Evolutionary conservation across 73 alveolate species (phyloP).

Genomic region (Blepharisma stoltei): DNA sequence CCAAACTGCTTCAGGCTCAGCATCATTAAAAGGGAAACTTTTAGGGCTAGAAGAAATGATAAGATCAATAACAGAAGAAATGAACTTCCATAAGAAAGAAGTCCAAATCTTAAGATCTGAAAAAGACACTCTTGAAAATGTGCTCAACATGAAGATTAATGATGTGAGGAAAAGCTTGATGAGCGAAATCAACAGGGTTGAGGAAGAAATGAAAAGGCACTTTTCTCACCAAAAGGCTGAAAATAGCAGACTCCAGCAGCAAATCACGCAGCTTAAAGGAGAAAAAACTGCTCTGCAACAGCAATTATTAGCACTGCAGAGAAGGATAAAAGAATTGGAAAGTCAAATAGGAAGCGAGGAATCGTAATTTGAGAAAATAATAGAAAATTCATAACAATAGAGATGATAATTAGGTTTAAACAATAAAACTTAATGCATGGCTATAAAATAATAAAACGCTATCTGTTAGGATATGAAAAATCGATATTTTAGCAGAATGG

Average conservation of each 20-base stretch:
- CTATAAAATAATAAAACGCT: no score
- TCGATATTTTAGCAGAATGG: no score
- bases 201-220: constrained; percentile 91
- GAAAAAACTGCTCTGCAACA: constrained; percentile 82
- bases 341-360: constrained; percentile 58
- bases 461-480: no score
- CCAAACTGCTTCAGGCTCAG: constrained; percentile 40
- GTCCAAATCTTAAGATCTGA: constrained; percentile 86
- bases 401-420: no score
- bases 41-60: constrained; percentile 42
- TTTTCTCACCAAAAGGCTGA: constrained; percentile 76
- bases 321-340: constrained; percentile 87
- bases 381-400: no score
- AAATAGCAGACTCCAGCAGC: constrained; percentile 69
- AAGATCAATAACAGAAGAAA: constrained; percentile 76
- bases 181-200: constrained; percentile 91
- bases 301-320: constrained; percentile 68
- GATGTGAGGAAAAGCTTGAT: constrained; percentile 93
- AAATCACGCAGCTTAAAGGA: constrained; percentile 77
- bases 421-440: no score
- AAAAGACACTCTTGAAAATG: constrained; percentile 90
- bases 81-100: constrained; percentile 92
- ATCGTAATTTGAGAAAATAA: no score
- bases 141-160: constrained; percentile 87
- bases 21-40: constrained; percentile 67